phyloP scores from a whole-genome alignment of 306 rosid species.

The Casuarina cunninghamiana region DNA sequence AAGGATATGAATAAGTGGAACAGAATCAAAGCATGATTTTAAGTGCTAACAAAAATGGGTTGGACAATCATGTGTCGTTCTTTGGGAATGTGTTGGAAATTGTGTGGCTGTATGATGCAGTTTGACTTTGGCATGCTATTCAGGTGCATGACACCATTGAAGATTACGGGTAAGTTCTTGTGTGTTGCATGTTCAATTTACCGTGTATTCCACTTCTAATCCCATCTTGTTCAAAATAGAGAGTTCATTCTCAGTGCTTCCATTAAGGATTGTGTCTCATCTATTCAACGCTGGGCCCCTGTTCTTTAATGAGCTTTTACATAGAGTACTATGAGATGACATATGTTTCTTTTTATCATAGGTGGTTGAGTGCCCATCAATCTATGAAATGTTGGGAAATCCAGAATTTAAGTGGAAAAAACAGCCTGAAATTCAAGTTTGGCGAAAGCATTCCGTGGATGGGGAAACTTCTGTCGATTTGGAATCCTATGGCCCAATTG shows the following conservation, averaged over 20 bases:
- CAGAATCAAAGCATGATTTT: slow-evolving; percentile 14
- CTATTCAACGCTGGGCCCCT: neutral
- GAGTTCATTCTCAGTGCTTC: neutral
- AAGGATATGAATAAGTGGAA: neutral
- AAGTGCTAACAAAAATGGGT: neutral
- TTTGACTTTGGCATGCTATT: slow-evolving; percentile 11
- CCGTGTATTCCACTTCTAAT: neutral
- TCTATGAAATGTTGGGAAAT: slow-evolving; percentile 92
- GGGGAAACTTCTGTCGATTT: slow-evolving; percentile 48
- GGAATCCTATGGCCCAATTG: slow-evolving; percentile 67
- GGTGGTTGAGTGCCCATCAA: slow-evolving; percentile 94
- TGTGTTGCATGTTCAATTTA: neutral
- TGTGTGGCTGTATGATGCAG: neutral
- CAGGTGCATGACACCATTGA: neutral
- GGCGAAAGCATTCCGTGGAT: slow-evolving; percentile 61
- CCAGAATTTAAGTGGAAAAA: slow-evolving; percentile 74
- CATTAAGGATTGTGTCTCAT: neutral
- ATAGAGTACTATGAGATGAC: slow-evolving; percentile 21
- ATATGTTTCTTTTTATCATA: slow-evolving; percentile 31
- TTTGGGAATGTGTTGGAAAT: slow-evolving; percentile 1
- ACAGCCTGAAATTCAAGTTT: slow-evolving; percentile 73
- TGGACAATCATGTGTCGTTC: neutral
- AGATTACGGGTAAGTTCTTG: neutral
- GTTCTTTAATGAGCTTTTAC: slow-evolving; percentile 15
- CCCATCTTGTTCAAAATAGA: neutral